Evolutionary conservation across 495 filamentous ascomycete species (phyloP), one percentile per base, ranked within the genome.

Genomic region (Podospora appendiculata): DNA sequence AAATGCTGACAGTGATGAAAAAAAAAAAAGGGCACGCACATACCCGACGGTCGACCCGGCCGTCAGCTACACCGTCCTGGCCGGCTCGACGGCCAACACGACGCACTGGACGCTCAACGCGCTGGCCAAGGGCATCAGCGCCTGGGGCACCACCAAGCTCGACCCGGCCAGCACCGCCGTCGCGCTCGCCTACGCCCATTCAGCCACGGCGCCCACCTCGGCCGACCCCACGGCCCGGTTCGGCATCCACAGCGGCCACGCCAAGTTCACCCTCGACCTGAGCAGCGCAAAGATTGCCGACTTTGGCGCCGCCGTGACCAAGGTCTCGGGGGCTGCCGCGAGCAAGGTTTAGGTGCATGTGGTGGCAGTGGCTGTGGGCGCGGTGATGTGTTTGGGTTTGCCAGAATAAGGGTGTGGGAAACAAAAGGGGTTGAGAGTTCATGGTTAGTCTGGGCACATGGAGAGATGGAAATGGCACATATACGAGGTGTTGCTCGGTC

Each of bases 91-190:
- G 10, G 35, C 56, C 59, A 67, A 72, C 56, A 49, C 48, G 38
- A 72, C 69, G 3, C 69, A 72, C 57, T 72, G 69, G 69, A 63
- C 57, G 4, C 45, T 70, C 53, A 69, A 51, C 41, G 61, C 60
- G 9, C 59, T 72, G 16, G 66, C 63, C 58, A 61, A 63, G 58
- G 69, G 68, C 41, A 62, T 66, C 57, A 70, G 64, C 46, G 49
- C 56, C 2, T 70, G 59, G 58, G 59, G 61, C 25, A 63, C 45
- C 43, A 58, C 63, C 48, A 60, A 61, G 50, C 62, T 74, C 9
- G 61, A 74, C 56, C 70, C 72, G 1, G 52, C 59, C 12, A 65
- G 65, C 48, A 65, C 53, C 19, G 60, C 61, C 12, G 68, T 68
- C 43, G 60, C 58, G 48, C 64, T 76, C 42, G 71, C 69, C 8